A percentile compares a stretch with the other conserved stretches of the same genome.
Evolutionary conservation across 306 rosid genomes (phyloP).

Genomic region (Casuarina equisetifolia): DNA sequence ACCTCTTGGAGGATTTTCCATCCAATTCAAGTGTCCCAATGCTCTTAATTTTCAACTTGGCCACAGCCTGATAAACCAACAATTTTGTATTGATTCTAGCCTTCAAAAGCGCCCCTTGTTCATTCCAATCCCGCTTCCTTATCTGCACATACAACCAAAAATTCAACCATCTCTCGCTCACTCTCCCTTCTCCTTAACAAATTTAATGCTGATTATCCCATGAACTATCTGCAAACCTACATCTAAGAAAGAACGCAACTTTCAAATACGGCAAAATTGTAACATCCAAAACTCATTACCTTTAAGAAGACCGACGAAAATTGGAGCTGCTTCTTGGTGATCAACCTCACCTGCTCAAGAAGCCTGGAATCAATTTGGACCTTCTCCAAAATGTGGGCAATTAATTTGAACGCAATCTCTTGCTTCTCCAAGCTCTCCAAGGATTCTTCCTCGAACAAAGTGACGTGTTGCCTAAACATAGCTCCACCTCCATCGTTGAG

Average conservation of each 20-base stretch:
- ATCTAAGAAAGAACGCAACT: conserved; percentile 6
- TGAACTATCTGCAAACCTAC: not conserved
- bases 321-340: conserved; percentile 87
- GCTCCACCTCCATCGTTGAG: conserved; percentile 56
- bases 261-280: not conserved
- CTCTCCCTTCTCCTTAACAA: conserved; percentile 18
- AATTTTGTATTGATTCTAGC: conserved; percentile 81
- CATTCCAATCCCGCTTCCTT: conserved; percentile 93
- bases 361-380: conserved; percentile 54
- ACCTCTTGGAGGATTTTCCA: conserved; percentile 73
- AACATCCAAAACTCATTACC: conserved; percentile 43
- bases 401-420: conserved; percentile 79
- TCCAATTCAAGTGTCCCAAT: conserved; percentile 73
- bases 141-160: conserved; percentile 57
- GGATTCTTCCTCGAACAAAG: conserved; percentile 85
- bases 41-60: conserved; percentile 60
- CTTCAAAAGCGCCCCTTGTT: conserved; percentile 82
- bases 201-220: conserved; percentile 8
- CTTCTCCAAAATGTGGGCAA: conserved; percentile 73
- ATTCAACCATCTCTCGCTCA: conserved; percentile 9
- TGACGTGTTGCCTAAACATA: conserved; percentile 63
- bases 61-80: conserved; percentile 76
- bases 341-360: conserved; percentile 76
- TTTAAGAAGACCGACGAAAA: conserved; percentile 73
- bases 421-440: conserved; percentile 89